These are phyloP conservation scores for Geranium incanum DNA, from an alignment of 441 rosid genomes.

Conservation along the genomic window DNA sequence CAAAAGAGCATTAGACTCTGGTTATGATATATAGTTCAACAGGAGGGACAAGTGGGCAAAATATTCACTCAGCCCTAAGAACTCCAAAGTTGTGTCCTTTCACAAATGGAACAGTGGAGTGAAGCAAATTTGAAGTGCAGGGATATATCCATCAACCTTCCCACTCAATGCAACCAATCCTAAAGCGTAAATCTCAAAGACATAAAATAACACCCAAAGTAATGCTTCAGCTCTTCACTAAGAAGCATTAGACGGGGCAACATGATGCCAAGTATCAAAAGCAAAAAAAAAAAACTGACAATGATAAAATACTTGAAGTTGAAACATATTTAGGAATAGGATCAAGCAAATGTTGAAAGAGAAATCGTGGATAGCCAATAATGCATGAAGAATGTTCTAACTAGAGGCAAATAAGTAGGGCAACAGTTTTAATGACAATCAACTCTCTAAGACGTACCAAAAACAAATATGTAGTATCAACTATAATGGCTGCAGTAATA, in stretches of 20 bases:
- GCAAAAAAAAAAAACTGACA: neutral
- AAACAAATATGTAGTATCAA: neutral
- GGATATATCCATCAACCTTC: neutral
- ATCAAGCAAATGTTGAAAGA: neutral
- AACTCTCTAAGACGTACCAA: neutral
- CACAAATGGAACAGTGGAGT: slow-evolving; percentile 14
- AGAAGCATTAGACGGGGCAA: neutral
- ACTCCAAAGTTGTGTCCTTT: neutral
- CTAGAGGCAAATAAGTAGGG: neutral
- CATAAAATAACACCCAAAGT: neutral
- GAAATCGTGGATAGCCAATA: neutral
- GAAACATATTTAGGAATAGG: neutral
- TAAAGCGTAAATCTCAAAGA: neutral
- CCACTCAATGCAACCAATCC: neutral
- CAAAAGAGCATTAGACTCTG: neutral
- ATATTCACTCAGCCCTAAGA: neutral
- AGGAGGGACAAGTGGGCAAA: neutral
- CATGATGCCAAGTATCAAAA: neutral
- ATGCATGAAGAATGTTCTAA: neutral
- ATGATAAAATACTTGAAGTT: neutral
- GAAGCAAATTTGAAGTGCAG: neutral
- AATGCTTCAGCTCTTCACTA: neutral
- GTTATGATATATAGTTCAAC: neutral
- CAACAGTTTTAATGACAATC: neutral
- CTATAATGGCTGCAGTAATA: neutral